Evolutionary conservation across 306 rosid species (phyloP), one percentile per base, ranked within the genome.

Genomic region (Echinosophora koreensis): DNA sequence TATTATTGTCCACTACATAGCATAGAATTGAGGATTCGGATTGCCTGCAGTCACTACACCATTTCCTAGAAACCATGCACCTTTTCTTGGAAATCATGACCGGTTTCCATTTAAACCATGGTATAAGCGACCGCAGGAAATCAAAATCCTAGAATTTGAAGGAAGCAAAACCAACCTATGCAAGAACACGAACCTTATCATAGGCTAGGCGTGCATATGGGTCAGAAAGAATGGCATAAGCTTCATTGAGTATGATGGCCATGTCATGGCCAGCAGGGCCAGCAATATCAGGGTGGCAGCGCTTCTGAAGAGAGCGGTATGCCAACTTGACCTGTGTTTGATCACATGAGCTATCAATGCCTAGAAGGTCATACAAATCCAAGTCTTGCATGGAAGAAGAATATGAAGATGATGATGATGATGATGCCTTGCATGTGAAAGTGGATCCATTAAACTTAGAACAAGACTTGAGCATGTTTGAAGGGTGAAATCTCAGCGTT

Each of bases 261-360:
- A 94, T 90, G 86, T 92, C 97, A 11, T 94, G 98, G 32, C 98
- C 97, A 13, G 92, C n/a, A 56, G 97, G 87, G 3, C 97, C 97
- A 4, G 97, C 95, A 35, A 94, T 86, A 68, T 94, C 98, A 4
- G 98, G 98, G 62, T 94, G 98, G 75, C 98, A 94, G 9, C 86
- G 86, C 63, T 94, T 94, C 87, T 94, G 97, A 52, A 94, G 97
- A 9, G 85, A 69, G 3, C 97, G 89, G 37, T 94, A 94, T 0
- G 98, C 97, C 46, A n/a, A 63, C 78, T 88, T 88, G 0, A 94
- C 89, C 76, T 86, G 85, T 0, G 93, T 87, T 3, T 84, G 93
- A 77, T 88, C 89, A 12, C 90, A 85, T 10, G 87, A 74, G 82
- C 86, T 90, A 18, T 94, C 92, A 37, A 92, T 82, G 35, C 97